Conservation (phyloP, 768 basidiomycete species). For the Psilocybe cyanescens region DNA sequence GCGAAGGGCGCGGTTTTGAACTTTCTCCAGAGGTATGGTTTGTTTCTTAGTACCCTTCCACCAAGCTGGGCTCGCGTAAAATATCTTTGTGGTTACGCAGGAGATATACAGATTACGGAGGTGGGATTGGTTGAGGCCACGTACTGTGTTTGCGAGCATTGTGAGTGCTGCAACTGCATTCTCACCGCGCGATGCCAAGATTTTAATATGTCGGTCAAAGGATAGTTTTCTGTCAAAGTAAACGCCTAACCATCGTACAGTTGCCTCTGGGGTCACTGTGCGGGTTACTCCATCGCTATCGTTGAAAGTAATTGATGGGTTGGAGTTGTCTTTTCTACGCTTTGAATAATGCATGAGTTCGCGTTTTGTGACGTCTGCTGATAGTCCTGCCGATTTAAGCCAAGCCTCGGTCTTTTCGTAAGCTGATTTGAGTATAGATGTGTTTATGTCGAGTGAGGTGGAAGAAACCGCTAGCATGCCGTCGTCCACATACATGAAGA, state of each 20-base stretch:
- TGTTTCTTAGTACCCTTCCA: constrained; percentile 31
- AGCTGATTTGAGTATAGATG: no score
- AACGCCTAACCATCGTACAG: constrained; percentile 36
- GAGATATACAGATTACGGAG: constrained; percentile 29
- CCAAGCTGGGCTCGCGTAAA: constrained; percentile 37
- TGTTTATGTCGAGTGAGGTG: constrained; percentile 14
- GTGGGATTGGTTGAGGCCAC: constrained; percentile 29
- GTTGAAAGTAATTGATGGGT: no score
- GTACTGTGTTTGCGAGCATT: no score
- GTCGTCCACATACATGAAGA: constrained; percentile 26
- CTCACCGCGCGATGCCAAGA: no score
- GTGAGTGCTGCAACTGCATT: no score
- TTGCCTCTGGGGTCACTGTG: background rate
- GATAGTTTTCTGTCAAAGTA: constrained; percentile 34
- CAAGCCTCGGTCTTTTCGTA: constrained; percentile 4
- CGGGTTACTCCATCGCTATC: no score
- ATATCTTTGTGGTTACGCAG: constrained; percentile 34
- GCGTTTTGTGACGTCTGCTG: constrained; percentile 22
- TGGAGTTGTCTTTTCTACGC: no score
- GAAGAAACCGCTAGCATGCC: constrained; percentile 32
- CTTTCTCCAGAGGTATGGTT: constrained; percentile 22
- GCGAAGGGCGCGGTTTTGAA: constrained; percentile 31
- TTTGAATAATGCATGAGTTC: constrained; percentile 30
- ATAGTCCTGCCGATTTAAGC: constrained; percentile 22
- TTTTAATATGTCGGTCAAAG: constrained; percentile 34